Conservation (phyloP, 352 stramenopile species). For the Pythium insidiosum region DNA sequence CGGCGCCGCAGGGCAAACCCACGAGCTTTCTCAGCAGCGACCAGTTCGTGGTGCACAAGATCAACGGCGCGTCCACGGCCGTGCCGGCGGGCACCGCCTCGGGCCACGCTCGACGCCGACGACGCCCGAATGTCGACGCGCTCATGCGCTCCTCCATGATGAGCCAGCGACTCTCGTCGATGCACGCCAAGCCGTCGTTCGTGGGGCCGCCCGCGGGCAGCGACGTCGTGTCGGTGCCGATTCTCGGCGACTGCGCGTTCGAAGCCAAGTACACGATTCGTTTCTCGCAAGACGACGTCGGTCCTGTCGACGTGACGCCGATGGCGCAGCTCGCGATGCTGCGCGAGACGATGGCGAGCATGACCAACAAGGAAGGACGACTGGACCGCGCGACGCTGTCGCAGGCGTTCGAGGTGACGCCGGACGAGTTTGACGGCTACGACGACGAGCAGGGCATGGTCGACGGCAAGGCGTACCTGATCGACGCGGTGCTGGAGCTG, state of each 20-base stretch:
- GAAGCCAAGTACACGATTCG: slow-evolving; percentile 59
- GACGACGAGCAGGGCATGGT: slow-evolving; percentile 41
- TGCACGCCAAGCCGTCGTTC: slow-evolving; percentile 37
- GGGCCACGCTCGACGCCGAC: slow-evolving; percentile 30
- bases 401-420: slow-evolving; percentile 57
- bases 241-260: slow-evolving; percentile 58
- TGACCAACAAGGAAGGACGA: slow-evolving; percentile 50
- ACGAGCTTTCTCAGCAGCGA: slow-evolving; percentile 57
- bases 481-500: slow-evolving; percentile 75
- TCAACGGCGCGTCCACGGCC: slow-evolving; percentile 10
- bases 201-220: slow-evolving; percentile 17
- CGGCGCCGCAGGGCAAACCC: slow-evolving; percentile 7
- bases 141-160: slow-evolving; percentile 66
- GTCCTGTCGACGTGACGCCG: slow-evolving; percentile 19
- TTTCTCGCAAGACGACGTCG: slow-evolving; percentile 40
- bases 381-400: slow-evolving; percentile 75
- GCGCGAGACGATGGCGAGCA: slow-evolving; percentile 65
- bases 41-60: slow-evolving; percentile 37
- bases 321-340: slow-evolving; percentile 60
- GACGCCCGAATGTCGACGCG: slow-evolving; percentile 49
- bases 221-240: slow-evolving; percentile 52
- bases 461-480: slow-evolving; percentile 68
- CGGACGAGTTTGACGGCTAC: slow-evolving; percentile 48
- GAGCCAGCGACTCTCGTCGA: slow-evolving; percentile 35
- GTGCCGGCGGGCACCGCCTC: slow-evolving; percentile 24